Percentiles rank a stretch among this genome's conserved stretches.
Evolutionary conservation across 768 basidiomycete species (phyloP).

Genomic region (Lactarius sanguifluus): DNA sequence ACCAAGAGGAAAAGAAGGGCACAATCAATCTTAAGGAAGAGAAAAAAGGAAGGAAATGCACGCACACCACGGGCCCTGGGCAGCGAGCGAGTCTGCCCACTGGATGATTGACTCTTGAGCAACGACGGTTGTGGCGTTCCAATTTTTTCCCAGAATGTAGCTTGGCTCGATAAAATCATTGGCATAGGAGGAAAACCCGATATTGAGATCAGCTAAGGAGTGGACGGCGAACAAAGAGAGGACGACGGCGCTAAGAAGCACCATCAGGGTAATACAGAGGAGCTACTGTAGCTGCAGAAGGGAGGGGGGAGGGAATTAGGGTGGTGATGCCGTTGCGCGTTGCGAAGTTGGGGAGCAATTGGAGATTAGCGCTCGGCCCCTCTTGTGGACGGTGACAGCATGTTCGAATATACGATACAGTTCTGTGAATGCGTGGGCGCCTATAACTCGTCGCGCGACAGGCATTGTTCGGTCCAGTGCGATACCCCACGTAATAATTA

Average conservation of each 20-base stretch:
- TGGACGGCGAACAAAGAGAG: constrained; percentile 15
- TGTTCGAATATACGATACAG: constrained; percentile 16
- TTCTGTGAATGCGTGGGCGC: not conserved
- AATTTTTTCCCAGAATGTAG: constrained; percentile 21
- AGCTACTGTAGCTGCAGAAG: not conserved
- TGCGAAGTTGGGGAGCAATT: constrained; percentile 17
- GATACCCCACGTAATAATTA: not conserved
- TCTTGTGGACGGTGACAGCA: constrained; percentile 34
- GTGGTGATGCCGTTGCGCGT: not conserved
- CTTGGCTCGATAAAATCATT: constrained; percentile 28
- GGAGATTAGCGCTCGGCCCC: constrained; percentile 31
- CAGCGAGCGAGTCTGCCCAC: constrained; percentile 27
- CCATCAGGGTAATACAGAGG: constrained; percentile 26
- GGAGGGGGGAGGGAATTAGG: too few species aligned
- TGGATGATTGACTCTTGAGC: constrained; percentile 27
- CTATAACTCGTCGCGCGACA: not conserved
- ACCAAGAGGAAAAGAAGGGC: not conserved
- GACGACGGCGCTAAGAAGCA: constrained; percentile 2
- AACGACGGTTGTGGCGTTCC: constrained; percentile 18
- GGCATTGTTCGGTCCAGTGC: not conserved
- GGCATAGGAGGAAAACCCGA: constrained; percentile 20
- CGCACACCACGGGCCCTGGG: constrained; percentile 30
- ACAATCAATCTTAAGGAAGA: constrained; percentile 29
- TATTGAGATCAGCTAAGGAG: constrained; percentile 20
- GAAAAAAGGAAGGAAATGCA: not conserved